Conservation (phyloP, 495 filamentous ascomycete species). For the Penicillium psychrofluorescens region DNA sequence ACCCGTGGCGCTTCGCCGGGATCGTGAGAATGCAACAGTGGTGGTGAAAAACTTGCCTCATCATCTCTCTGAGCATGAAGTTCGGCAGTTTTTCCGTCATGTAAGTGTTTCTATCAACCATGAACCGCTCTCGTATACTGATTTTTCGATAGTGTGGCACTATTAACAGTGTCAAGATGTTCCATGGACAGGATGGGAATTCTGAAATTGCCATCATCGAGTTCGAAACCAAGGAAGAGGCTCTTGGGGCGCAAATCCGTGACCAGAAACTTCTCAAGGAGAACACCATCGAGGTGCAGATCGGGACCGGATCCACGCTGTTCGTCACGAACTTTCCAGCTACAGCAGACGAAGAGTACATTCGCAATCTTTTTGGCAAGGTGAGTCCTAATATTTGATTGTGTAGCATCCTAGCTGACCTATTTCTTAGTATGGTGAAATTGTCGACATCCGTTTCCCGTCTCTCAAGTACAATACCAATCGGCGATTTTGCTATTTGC, state of each 20-base stretch:
- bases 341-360: slow-evolving; percentile 70
- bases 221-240: slow-evolving; percentile 74
- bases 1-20: slow-evolving; percentile 52
- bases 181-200: slow-evolving; percentile 46
- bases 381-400: slow-evolving; percentile 23
- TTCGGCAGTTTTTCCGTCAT: slow-evolving; percentile 86
- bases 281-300: slow-evolving; percentile 59
- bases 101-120: slow-evolving; percentile 27
- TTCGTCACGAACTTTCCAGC: slow-evolving; percentile 91
- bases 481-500: slow-evolving; percentile 89
- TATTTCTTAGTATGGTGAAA: slow-evolving; percentile 56
- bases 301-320: slow-evolving; percentile 69
- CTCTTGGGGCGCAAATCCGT: slow-evolving; percentile 68
- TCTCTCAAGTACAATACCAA: slow-evolving; percentile 81
- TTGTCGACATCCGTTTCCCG: slow-evolving; percentile 82
- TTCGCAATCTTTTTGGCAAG: slow-evolving; percentile 66
- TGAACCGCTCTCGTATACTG: slow-evolving; percentile 7
- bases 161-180: slow-evolving; percentile 66
- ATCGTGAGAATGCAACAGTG: slow-evolving; percentile 83
- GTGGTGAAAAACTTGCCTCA: slow-evolving; percentile 69
- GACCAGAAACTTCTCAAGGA: slow-evolving; percentile 70
- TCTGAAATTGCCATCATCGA: slow-evolving; percentile 74
- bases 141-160: slow-evolving; percentile 53
- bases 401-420: slow-evolving; percentile 11
- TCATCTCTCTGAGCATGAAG: slow-evolving; percentile 57